Conservation (phyloP, 176 grass and related monocot genomes). For the Pontederia crassipes region DNA sequence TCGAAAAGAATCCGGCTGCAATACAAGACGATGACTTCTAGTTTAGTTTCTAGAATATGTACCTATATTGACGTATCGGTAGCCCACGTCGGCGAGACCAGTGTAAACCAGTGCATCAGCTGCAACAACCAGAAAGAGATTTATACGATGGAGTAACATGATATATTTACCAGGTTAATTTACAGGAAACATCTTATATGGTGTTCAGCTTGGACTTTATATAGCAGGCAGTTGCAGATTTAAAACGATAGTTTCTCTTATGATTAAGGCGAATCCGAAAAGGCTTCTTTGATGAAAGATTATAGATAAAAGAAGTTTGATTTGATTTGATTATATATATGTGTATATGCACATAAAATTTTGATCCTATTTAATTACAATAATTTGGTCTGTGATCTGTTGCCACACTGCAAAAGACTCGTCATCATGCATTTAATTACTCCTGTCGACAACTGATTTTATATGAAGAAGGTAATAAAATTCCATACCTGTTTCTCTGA, state of each 20-base stretch:
- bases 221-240: too few relatives aligned
- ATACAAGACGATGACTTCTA: background rate
- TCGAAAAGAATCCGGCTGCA: background rate
- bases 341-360: too few relatives aligned
- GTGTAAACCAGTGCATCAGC: slow-evolving; percentile 81
- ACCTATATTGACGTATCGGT: slow-evolving; percentile 90
- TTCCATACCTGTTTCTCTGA: slow-evolving; percentile 21
- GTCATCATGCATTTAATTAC: background rate
- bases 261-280: too few relatives aligned
- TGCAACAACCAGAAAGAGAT: slow-evolving; percentile 23
- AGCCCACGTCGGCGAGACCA: slow-evolving; percentile 68
- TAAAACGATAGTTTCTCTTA: too few relatives aligned
- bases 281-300: too few relatives aligned
- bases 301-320: too few relatives aligned
- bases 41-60: background rate
- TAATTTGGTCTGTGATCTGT: too few relatives aligned
- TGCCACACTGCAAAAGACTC: too few relatives aligned
- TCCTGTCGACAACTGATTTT: background rate
- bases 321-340: too few relatives aligned
- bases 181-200: background rate
- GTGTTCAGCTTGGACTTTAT: background rate
- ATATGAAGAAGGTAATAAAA: background rate
- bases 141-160: background rate
- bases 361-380: background rate
- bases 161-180: background rate